Evolutionary conservation across 2,329 filamentous ascomycete species (phyloP), one percentile per base, ranked within the genome.

Genomic region (Penicillium glabrum): DNA sequence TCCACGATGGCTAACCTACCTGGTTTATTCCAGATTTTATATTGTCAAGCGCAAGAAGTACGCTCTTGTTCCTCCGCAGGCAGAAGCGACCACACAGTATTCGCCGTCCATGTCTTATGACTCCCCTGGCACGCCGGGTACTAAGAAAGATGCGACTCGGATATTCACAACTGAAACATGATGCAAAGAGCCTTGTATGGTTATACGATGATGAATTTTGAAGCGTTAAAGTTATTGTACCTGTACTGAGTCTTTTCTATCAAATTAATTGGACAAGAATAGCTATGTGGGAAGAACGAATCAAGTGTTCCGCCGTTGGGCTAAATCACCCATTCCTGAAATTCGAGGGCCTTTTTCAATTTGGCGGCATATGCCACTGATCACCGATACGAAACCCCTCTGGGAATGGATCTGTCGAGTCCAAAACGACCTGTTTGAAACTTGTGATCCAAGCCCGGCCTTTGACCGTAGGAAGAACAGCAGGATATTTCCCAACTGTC

Each of bases 391-490:
- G 60, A 61, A 82, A 78, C 2, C 74, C 75, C 14, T 67, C 58
- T 10, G 76, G 78, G 56, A 78, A 80, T 0, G 79, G 78, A 62
- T 80, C 78, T 0, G 69, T 69, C 1, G 75, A 71, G 54, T 80
- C 77, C 11, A 81, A 59, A n/a, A 78, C 67, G 3, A 76, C 66
- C 51, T 79, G 72, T 59, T 78, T 78, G 58, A 73, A 77, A 24
- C 76, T 70, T 0, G 77, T 79, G 46, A 81, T 77, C 79, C 79
- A 81, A 2, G 72, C 78, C 21, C 76, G 66, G 0, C 79, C 78
- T 48, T 77, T 75, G 2, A 81, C 67, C 0, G 69, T 74, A 0
- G 79, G 73, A 7, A 78, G 50, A 13, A 80, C 67, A 3, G 77
- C 78, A 24, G 72, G 64, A 37, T 73, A 75, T 0, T 69, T 44